These are phyloP conservation scores for Heterobasidion parviporum DNA, from an alignment of 1,284 basidiomycete genomes.

Conservation along the genomic window DNA sequence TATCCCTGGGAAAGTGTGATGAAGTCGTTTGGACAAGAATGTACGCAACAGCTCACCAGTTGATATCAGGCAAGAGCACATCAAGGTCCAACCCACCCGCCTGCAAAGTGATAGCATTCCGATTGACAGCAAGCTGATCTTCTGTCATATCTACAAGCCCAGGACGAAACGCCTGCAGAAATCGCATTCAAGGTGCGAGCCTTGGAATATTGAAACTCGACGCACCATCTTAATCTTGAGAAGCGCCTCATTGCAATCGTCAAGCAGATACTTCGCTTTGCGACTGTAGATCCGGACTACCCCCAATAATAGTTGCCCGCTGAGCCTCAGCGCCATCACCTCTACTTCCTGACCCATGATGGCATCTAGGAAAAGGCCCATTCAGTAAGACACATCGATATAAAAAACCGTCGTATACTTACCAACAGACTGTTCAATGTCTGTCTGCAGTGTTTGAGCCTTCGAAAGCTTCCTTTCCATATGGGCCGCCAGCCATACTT, in stretches of 20 bases:
- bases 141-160: conserved; percentile 92
- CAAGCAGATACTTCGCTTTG: conserved; percentile 94
- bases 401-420: conserved; percentile 21
- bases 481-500: conserved; percentile 98
- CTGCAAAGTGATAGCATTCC: conserved; percentile 82
- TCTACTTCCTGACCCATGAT: conserved; percentile 87
- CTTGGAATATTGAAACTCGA: background rate
- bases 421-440: conserved; percentile 92
- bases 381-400: background rate
- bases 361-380: conserved; percentile 43
- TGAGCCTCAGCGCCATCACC: conserved; percentile 88
- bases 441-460: conserved; percentile 87
- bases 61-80: conserved; percentile 72
- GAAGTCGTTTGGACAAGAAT: background rate
- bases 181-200: background rate
- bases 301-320: conserved; percentile 91
- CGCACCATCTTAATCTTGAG: conserved; percentile 90
- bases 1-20: conserved; percentile 40
- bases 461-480: conserved; percentile 98
- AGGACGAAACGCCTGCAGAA: conserved; percentile 76
- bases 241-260: conserved; percentile 96
- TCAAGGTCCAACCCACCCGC: conserved; percentile 69
- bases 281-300: conserved; percentile 97
- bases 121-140: conserved; percentile 82
- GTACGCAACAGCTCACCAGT: conserved; percentile 45